Evolutionary conservation across 495 filamentous ascomycete genomes (phyloP).

Genomic region (Podospora fimiseda): DNA sequence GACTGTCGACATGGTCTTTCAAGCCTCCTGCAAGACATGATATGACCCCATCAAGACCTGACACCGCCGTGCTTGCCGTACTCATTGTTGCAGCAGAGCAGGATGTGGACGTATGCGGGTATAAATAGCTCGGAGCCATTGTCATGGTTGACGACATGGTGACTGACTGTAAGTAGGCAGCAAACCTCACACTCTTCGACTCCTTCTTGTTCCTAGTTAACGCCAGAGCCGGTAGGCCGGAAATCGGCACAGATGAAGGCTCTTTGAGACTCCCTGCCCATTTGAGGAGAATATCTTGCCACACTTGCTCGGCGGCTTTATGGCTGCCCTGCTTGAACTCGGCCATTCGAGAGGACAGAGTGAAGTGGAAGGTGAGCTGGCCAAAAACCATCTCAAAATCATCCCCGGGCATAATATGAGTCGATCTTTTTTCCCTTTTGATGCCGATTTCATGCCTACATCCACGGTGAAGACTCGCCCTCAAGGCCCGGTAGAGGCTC

Average conservation of each 20-base stretch:
- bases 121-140: too few species aligned
- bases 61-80: too few species aligned
- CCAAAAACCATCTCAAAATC: slow-evolving; percentile 14
- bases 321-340: too few species aligned
- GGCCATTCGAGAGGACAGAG: background rate
- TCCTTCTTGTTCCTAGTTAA: background rate
- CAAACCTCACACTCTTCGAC: too few species aligned
- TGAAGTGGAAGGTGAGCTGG: background rate
- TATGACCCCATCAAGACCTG: too few species aligned
- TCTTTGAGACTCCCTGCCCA: background rate
- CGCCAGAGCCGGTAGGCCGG: background rate
- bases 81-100: too few species aligned
- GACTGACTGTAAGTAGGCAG: too few species aligned
- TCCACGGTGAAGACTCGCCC: slow-evolving; percentile 25
- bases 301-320: background rate
- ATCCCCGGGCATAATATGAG: slow-evolving; percentile 18
- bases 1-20: too few species aligned
- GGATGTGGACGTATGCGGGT: too few species aligned
- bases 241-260: background rate
- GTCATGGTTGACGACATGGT: too few species aligned
- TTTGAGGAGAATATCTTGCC: background rate
- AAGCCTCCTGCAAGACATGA: too few species aligned
- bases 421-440: slow-evolving; percentile 5
- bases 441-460: slow-evolving; percentile 22
- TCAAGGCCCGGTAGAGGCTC: slow-evolving; percentile 30